phyloP scores from a whole-genome alignment of 495 filamentous ascomycete genomes.

The Penicillium egyptiacum region DNA sequence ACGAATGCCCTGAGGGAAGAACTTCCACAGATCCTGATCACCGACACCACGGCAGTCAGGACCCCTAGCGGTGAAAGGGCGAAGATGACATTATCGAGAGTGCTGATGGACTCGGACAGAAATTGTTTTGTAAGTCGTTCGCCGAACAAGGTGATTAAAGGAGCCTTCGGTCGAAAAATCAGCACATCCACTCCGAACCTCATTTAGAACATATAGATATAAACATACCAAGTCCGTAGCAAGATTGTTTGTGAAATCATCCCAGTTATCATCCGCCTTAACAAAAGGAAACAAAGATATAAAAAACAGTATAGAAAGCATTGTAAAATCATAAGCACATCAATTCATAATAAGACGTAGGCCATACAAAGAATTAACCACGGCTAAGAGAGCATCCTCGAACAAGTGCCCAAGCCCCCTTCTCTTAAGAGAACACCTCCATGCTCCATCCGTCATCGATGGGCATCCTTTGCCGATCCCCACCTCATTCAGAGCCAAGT shows the following conservation, averaged over 20 bases:
- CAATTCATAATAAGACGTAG: not conserved
- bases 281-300: slow-evolving; percentile 15
- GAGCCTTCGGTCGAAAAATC: slow-evolving; percentile 30
- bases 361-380: not conserved
- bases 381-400: not conserved
- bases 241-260: slow-evolving; percentile 56
- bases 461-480: not conserved
- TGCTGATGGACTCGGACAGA: slow-evolving; percentile 51
- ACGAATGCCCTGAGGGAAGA: slow-evolving; percentile 53
- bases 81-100: slow-evolving; percentile 55
- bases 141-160: slow-evolving; percentile 55
- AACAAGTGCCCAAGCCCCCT: not conserved
- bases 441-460: not conserved
- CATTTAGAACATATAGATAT: not conserved
- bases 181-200: not conserved
- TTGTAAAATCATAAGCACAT: slow-evolving; percentile 9
- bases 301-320: slow-evolving; percentile 21
- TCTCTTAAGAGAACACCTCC: slow-evolving; percentile 9
- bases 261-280: slow-evolving; percentile 35
- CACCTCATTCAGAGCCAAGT: not conserved
- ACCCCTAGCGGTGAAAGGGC: slow-evolving; percentile 56
- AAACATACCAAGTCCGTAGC: slow-evolving; percentile 45
- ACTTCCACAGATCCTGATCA: slow-evolving; percentile 54
- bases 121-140: slow-evolving; percentile 59
- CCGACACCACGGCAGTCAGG: slow-evolving; percentile 52